Evolutionary conservation across 768 basidiomycete species (phyloP).

Genomic region (Tulasnella sp.): DNA sequence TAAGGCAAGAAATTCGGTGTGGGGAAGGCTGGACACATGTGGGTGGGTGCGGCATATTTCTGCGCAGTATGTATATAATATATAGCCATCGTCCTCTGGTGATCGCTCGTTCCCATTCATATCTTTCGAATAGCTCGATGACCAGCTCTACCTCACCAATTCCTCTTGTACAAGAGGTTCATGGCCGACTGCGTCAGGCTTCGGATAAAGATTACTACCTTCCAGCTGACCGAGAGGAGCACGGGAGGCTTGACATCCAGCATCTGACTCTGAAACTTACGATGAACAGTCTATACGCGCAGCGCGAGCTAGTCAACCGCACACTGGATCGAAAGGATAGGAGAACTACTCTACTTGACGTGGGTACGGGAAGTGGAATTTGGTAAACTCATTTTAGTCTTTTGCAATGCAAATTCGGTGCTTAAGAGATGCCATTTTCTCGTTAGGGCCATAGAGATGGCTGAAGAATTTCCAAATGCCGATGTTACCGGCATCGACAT

Average conservation of each 20-base stretch:
- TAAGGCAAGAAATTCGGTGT: too few species aligned
- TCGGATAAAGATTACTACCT: slow-evolving; percentile 27
- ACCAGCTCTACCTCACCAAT: background rate
- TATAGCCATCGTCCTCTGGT: background rate
- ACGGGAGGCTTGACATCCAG: slow-evolving; percentile 21
- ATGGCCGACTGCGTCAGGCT: background rate
- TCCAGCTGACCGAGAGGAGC: slow-evolving; percentile 29
- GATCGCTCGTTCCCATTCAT: background rate
- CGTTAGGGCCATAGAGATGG: slow-evolving; percentile 35
- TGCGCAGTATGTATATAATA: too few species aligned
- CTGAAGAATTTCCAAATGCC: slow-evolving; percentile 32
- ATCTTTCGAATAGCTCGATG: background rate
- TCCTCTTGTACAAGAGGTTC: background rate
- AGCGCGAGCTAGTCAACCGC: background rate
- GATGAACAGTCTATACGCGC: slow-evolving; percentile 19
- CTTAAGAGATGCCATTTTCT: background rate
- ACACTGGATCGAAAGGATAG: background rate
- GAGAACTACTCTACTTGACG: slow-evolving; percentile 14
- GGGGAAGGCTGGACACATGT: too few species aligned
- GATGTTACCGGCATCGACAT: slow-evolving; percentile 36
- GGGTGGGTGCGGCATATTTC: too few species aligned
- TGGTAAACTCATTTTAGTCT: background rate
- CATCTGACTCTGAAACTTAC: slow-evolving; percentile 20
- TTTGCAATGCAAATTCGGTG: background rate
- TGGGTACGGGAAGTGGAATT: slow-evolving; percentile 30